phyloP scores from a whole-genome alignment of 768 basidiomycete species.

The Ephemerocybe angulata region DNA sequence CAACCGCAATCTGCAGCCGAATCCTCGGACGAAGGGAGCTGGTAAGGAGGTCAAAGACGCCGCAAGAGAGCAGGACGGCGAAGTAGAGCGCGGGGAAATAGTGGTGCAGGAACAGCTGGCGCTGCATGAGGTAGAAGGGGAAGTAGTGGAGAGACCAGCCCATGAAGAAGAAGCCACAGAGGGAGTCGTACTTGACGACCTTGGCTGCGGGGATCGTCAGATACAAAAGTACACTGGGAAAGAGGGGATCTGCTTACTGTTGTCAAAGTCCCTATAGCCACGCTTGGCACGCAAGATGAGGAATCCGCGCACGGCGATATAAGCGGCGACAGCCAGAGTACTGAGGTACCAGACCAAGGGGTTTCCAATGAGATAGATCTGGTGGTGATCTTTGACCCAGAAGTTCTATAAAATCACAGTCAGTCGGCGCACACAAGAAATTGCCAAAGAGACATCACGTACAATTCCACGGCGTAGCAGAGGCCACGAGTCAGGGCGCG shows the following conservation, averaged over 20 bases:
- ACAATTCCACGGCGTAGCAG: conserved; percentile 88
- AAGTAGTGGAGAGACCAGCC: conserved; percentile 93
- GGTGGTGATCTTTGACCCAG: conserved; percentile 95
- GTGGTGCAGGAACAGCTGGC: conserved; percentile 97
- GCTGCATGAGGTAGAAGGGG: conserved; percentile 96
- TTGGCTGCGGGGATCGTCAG: conserved; percentile 50
- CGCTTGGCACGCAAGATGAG: conserved; percentile 87
- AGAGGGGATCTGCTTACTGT: conserved; percentile 53
- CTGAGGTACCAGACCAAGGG: conserved; percentile 91
- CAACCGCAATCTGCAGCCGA: conserved; percentile 75
- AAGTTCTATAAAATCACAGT: conserved; percentile 66
- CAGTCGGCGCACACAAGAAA: not conserved
- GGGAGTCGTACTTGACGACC: conserved; percentile 85
- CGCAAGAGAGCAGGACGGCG: conserved; percentile 73
- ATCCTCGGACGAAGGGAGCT: conserved; percentile 71
- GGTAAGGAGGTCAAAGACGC: conserved; percentile 82
- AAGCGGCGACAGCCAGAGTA: conserved; percentile 64
- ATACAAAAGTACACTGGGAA: not conserved
- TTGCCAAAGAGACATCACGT: conserved; percentile 29
- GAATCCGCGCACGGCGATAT: conserved; percentile 67
- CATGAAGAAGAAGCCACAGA: conserved; percentile 88
- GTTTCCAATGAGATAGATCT: conserved; percentile 95
- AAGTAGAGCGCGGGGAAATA: conserved; percentile 98
- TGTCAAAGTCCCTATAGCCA: conserved; percentile 88
- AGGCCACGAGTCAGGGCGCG: conserved; percentile 93